Evolutionary conservation across 257 asterid species (phyloP).

Genomic region (Rhazya stricta): DNA sequence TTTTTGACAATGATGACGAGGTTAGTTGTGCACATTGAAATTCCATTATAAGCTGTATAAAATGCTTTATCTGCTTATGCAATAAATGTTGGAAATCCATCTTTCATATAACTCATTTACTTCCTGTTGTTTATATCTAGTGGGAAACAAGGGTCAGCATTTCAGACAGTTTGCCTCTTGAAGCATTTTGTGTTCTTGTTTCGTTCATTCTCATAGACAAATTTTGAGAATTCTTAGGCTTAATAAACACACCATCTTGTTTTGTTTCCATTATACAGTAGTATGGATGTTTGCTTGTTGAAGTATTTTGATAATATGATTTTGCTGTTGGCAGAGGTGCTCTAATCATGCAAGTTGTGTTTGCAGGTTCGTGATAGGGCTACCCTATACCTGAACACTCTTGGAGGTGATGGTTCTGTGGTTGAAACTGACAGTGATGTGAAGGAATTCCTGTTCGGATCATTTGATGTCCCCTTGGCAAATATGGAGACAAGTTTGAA

Average conservation of each 20-base stretch:
- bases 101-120: not conserved
- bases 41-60: not conserved
- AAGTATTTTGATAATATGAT: not conserved
- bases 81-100: not conserved
- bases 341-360: slow-evolving; percentile 9
- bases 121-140: not conserved
- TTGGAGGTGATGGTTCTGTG: slow-evolving; percentile 86
- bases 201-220: not conserved
- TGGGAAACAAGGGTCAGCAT: not conserved
- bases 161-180: not conserved
- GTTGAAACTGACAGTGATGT: slow-evolving; percentile 81
- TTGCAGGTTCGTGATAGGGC: slow-evolving; percentile 97
- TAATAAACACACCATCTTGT: not conserved
- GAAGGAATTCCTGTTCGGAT: slow-evolving; percentile 86
- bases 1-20: slow-evolving; percentile 89
- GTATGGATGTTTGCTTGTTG: not conserved
- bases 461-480: slow-evolving; percentile 70
- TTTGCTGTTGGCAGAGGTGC: not conserved
- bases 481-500: slow-evolving; percentile 90
- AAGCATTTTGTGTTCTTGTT: not conserved
- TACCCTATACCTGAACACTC: slow-evolving; percentile 91
- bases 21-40: slow-evolving; percentile 36
- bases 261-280: not conserved
- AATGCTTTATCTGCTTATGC: not conserved
- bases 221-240: not conserved